Evolutionary conservation across 345 rosid genomes (phyloP), one percentile per base, ranked within the genome.

Genomic region (Arabidopsis thaliana): DNA sequence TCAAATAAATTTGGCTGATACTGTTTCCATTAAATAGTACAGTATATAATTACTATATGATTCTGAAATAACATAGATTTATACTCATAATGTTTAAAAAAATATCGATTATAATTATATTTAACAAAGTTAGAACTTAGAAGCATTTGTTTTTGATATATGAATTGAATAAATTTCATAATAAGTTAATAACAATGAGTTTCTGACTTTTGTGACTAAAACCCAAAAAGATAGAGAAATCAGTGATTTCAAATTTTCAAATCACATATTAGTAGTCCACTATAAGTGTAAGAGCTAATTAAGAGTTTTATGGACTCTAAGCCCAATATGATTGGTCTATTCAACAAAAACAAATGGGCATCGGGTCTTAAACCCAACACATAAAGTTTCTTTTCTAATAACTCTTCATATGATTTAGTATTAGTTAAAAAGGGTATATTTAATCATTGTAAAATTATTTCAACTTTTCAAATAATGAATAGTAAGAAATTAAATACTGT

Each of bases 231-330:
- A n/a, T 28, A 59, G 16, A 59, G 7, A 7, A 59, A 16, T 9
- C 22, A 32, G 9, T 16, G 23, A 22, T 58, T 2, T 36, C 7
- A n/a, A n/a, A n/a, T n/a, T n/a, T n/a, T n/a, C n/a, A n/a, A n/a
- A n/a, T n/a, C n/a, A n/a, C n/a, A n/a, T 40, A 37, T 10, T 69
- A 33, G n/a, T 33, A 45, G 46, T 34, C 74, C 75, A 71, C 4
- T n/a, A 25, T 33, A 56, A 37, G 6, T 36, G 49, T 61, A 8
- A 62, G 59, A 8, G 44, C 53, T 62, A 7, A 46, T 32, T 52
- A 12, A 63, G 25, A 45, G 33, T 10, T 24, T 46, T 23, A 30
- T 58, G 72, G 78, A 22, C 73, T 58, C 8, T 12, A 74, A 67
- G 67, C 67, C 78, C 67, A 74, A 34, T n/a, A n/a, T n/a, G 5